These are phyloP conservation scores for Microsporum canis DNA, from an alignment of 2,329 filamentous ascomycete genomes.

Conservation along the genomic window DNA sequence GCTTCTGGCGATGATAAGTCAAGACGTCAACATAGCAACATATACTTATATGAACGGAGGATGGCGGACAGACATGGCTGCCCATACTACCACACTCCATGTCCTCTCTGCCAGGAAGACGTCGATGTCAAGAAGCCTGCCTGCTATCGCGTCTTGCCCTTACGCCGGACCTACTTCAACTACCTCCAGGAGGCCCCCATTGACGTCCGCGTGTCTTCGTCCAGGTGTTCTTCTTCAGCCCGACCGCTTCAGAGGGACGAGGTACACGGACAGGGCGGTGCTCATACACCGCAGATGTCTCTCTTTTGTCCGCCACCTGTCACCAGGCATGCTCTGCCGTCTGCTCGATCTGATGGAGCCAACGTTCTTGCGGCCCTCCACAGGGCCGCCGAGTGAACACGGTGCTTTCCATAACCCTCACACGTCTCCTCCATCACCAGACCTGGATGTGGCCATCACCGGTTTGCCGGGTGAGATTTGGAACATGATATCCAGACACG, in stretches of 20 bases:
- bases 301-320: background rate
- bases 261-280: background rate
- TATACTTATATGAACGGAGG: background rate
- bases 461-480: background rate
- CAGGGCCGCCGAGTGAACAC: background rate
- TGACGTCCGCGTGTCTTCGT: background rate
- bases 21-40: too few species aligned
- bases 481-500: conserved; percentile 1
- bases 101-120: conserved; percentile 6
- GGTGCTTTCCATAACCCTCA: conserved; percentile 4
- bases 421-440: background rate
- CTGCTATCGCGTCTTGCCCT: conserved; percentile 3
- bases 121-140: background rate
- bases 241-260: background rate
- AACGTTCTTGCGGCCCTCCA: background rate
- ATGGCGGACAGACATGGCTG: background rate
- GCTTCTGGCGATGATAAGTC: too few species aligned
- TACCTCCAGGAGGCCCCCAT: background rate
- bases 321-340: background rate
- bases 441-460: background rate
- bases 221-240: background rate
- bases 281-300: conserved; percentile 8
- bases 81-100: background rate
- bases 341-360: conserved; percentile 7
- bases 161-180: background rate